phyloP scores from a whole-genome alignment of 768 basidiomycete species.

The Trametes gibbosa region DNA sequence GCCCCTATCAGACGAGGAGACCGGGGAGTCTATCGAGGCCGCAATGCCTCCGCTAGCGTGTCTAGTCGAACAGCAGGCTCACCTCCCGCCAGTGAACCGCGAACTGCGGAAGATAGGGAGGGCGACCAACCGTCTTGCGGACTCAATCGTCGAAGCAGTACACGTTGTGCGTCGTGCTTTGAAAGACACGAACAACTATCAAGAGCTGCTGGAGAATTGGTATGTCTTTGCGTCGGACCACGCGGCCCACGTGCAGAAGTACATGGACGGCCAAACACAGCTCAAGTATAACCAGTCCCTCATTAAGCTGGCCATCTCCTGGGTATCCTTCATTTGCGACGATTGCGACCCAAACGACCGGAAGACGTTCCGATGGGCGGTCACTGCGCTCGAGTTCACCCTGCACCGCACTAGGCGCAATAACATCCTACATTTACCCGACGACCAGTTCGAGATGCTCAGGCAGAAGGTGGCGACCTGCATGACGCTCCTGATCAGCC shows the following conservation, averaged over 20 bases:
- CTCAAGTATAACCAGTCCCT: slow-evolving; percentile 80
- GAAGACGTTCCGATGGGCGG: slow-evolving; percentile 97
- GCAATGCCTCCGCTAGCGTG: slow-evolving; percentile 44
- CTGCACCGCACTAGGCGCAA: slow-evolving; percentile 84
- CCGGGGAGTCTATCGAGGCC: slow-evolving; percentile 49
- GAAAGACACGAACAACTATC: slow-evolving; percentile 56
- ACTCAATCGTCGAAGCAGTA: slow-evolving; percentile 90
- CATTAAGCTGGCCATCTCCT: slow-evolving; percentile 89
- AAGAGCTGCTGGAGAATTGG: slow-evolving; percentile 92
- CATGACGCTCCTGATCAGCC: slow-evolving; percentile 94
- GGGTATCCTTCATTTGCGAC: slow-evolving; percentile 98
- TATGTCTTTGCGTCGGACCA: slow-evolving; percentile 96
- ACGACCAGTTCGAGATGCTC: slow-evolving; percentile 86
- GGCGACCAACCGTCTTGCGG: slow-evolving; percentile 85
- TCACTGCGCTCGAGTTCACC: slow-evolving; percentile 92
- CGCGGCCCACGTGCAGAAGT: slow-evolving; percentile 83
- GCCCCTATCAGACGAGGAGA: slow-evolving; percentile 51
- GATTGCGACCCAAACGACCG: slow-evolving; percentile 95
- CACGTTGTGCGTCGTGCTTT: slow-evolving; percentile 77
- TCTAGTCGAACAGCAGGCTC: slow-evolving; percentile 81
- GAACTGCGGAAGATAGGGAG: slow-evolving; percentile 90
- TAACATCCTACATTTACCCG: slow-evolving; percentile 84
- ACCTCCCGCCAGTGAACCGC: slow-evolving; percentile 84
- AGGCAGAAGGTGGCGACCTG: slow-evolving; percentile 91
- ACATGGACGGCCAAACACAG: slow-evolving; percentile 73